phyloP scores from a whole-genome alignment of 495 filamentous ascomycete genomes.

The Xanthoparmelia taractica region DNA sequence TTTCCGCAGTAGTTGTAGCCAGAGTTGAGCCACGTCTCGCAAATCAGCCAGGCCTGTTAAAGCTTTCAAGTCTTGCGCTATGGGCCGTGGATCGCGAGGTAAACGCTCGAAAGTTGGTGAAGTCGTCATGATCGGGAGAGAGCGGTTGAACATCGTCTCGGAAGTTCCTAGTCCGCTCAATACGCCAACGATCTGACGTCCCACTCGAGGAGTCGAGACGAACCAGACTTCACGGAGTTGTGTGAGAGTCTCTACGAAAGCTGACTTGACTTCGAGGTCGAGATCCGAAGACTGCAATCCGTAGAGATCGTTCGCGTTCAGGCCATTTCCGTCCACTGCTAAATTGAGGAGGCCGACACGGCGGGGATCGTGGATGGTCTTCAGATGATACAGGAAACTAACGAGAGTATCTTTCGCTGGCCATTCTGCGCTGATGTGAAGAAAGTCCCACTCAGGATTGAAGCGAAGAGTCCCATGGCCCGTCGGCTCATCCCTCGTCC shows the following conservation, averaged over 20 bases:
- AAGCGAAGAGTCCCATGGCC: constrained; percentile 8
- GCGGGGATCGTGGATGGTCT: constrained; percentile 7
- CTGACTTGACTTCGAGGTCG: constrained; percentile 1
- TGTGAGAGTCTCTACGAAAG: constrained; percentile 12
- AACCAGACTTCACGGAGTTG: constrained; percentile 11
- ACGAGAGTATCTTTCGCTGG: constrained; percentile 9
- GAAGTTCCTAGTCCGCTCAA: constrained; percentile 8
- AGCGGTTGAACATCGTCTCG: constrained; percentile 3
- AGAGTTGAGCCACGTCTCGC: background rate
- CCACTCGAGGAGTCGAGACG: constrained; percentile 10
- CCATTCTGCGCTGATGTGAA: constrained; percentile 12
- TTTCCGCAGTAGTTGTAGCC: background rate
- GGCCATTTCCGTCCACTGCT: background rate
- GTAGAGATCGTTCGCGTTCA: background rate
- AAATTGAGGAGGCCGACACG: background rate
- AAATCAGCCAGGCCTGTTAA: background rate
- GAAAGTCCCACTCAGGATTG: constrained; percentile 9
- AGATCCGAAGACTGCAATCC: constrained; percentile 2
- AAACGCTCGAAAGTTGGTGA: background rate
- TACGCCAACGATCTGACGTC: constrained; percentile 8
- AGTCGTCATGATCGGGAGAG: constrained; percentile 1
- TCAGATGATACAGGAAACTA: background rate
- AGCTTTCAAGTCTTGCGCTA: background rate
- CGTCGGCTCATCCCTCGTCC: background rate
- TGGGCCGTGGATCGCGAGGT: background rate